Evolutionary conservation across 371 early-diverging fungal genomes (phyloP), one percentile per base, ranked within the genome.

Genomic region (Actinomucor elegans): DNA sequence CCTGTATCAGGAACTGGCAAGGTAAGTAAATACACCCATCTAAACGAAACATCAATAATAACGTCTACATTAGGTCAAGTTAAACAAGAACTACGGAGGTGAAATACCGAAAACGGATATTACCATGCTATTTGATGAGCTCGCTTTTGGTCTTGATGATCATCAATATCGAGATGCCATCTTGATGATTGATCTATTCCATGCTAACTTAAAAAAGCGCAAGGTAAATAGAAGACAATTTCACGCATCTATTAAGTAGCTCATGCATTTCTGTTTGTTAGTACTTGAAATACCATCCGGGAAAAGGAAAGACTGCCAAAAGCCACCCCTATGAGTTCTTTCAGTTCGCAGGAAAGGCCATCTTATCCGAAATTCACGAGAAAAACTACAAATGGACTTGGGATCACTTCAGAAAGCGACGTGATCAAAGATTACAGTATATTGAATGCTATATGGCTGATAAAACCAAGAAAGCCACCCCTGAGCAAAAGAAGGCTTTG

Each of bases 1-100:
- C 94, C 94, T 1, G 91, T 94, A 0, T 86, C 89, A n/a, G 93
- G 94, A 4, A 73, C 74, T 17, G 93, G 91, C 23, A 87, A 84
- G 71, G 89, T 90, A 52, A 58, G 61, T 45, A 18, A 9, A 7
- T n/a, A n/a, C n/a, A n/a, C n/a, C n/a, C n/a, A n/a, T n/a, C n/a
- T n/a, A n/a, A n/a, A n/a, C n/a, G n/a, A n/a, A n/a, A n/a, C n/a
- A n/a, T n/a, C n/a, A n/a, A n/a, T n/a, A n/a, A n/a, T n/a, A n/a
- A n/a, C n/a, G n/a, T n/a, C n/a, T n/a, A n/a, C n/a, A n/a, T 17
- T 28, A 71, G 76, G 52, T 77, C 18, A 73, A 71, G 20, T 52
- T 86, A 27, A 84, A 85, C 61, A 87, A 85, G 54, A 66, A 65
- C 9, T 77, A 73, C 18, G 70, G 73, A 4, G 63, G 60, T 4